A percentile compares a stretch with the other conserved stretches of the same genome.
phyloP scores from a whole-genome alignment of 495 filamentous ascomycete genomes.

The Clohesyomyces aquaticus region DNA sequence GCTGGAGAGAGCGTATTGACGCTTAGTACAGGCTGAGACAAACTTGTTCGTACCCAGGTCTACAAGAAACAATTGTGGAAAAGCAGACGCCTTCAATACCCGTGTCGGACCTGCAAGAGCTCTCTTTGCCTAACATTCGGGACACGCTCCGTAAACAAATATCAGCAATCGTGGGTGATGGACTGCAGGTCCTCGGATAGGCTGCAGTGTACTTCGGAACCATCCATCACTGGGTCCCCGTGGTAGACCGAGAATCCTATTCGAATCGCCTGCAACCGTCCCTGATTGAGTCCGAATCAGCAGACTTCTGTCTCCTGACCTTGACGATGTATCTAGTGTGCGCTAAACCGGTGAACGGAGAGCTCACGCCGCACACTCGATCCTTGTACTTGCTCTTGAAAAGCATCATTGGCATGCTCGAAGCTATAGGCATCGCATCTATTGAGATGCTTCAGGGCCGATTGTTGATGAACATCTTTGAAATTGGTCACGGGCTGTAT shows the following conservation, averaged over 20 bases:
- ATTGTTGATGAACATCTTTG: neutral
- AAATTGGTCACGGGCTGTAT: neutral
- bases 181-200: neutral
- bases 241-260: neutral
- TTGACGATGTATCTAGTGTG: neutral
- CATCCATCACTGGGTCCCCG: neutral
- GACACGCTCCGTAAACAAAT: conserved; percentile 1
- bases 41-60: neutral
- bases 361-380: neutral
- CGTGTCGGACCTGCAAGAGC: conserved; percentile 1
- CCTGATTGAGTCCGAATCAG: neutral
- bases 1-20: neutral
- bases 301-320: neutral
- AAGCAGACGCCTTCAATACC: no score
- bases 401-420: neutral
- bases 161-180: neutral
- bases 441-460: neutral
- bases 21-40: neutral
- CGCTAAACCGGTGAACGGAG: neutral
- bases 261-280: neutral
- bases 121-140: neutral
- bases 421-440: neutral
- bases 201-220: neutral
- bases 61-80: no score
- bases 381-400: neutral